Evolutionary conservation across 73 alveolate genomes (phyloP), one percentile per base, ranked within the genome.

Genomic region (Stentor coeruleus): DNA sequence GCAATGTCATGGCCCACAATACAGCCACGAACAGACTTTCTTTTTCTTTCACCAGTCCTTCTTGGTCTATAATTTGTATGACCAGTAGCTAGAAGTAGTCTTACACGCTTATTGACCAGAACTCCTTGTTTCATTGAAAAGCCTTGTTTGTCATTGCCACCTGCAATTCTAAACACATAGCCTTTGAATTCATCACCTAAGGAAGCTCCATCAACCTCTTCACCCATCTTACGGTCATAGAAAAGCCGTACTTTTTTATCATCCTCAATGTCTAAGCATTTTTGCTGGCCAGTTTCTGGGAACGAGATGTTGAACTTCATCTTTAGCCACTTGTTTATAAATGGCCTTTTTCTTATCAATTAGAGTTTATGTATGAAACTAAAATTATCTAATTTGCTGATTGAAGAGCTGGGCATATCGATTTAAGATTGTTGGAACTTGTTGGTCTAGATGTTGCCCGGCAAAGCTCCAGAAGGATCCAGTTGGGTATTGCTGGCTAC

Each of bases 81-180:
- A 73, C 98, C 98, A 76, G 92, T 91, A 82, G 91, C 90, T 81
- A 94, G 85, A 66, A 92, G 90, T 57, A 94, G 84, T 88, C 95
- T 84, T 72, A 93, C 97, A 86, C 96, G 87, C 38, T 92, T 93
- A 88, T 93, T 94, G 60, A 90, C 85, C 77, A 95, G 77, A 83
- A 95, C 95, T 41, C 99, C 99, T 82, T 95, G 90, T 89, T 94
- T 95, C 99, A 95, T 95, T 66, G 99, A 94, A 95, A 95, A 95
- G 35, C 99, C 98, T 87, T 95, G 92, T 87, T 95, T 93, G 81
- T 93, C 98, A 87, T 93, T 93, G 36, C 99, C 99, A 38, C 99
- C 99, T n/a, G 97, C 88, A 75, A 95, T 92, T 90, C 87, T 93
- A 87, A 95, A 93, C 81, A 88, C 86, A 88, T 93, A 95, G 59